Conservation (phyloP, 2,329 filamentous ascomycete genomes). For the Zymoseptoria ardabiliae region DNA sequence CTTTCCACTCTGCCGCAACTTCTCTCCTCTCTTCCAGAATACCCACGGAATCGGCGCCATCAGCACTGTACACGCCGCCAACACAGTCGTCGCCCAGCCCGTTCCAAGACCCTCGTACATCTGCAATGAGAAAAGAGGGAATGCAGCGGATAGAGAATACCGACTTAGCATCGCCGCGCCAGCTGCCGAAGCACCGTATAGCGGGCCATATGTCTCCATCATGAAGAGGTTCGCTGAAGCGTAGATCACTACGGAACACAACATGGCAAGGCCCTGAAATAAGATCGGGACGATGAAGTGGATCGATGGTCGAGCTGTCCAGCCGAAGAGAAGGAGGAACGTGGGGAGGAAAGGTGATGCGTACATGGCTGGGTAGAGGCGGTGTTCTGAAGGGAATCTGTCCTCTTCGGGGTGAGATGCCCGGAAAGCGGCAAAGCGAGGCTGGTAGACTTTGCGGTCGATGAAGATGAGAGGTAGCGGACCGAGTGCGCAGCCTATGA, state of each 20-base stretch:
- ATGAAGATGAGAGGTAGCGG: conserved; percentile 18
- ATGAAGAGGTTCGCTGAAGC: conserved; percentile 33
- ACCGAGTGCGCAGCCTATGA: conserved; percentile 16
- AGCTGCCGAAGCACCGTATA: conserved; percentile 32
- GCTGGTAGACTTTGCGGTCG: conserved; percentile 18
- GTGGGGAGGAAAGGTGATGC: conserved; percentile 25
- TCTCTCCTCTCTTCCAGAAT: conserved; percentile 17
- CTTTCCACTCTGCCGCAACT: conserved; percentile 6
- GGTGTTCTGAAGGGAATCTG: conserved; percentile 22
- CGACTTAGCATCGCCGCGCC: conserved; percentile 22
- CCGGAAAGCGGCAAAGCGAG: conserved; percentile 3
- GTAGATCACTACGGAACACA: conserved; percentile 24
- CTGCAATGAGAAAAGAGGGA: conserved; percentile 35
- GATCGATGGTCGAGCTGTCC: conserved; percentile 24
- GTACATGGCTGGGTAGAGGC: conserved; percentile 30
- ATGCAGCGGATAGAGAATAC: conserved; percentile 30
- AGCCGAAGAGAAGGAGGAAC: conserved; percentile 31
- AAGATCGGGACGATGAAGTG: conserved; percentile 36
- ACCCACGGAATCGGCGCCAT: conserved; percentile 25
- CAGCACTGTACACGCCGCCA: conserved; percentile 30
- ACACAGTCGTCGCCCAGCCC: conserved; percentile 34
- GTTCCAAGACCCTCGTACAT: conserved; percentile 36
- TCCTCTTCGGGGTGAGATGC: conserved; percentile 10
- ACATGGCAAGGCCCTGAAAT: conserved; percentile 17
- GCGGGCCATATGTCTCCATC: conserved; percentile 34